Base-by-base conservation (phyloP, 2,329 filamentous ascomycete species). In the Orbilia brochopaga region DNA sequence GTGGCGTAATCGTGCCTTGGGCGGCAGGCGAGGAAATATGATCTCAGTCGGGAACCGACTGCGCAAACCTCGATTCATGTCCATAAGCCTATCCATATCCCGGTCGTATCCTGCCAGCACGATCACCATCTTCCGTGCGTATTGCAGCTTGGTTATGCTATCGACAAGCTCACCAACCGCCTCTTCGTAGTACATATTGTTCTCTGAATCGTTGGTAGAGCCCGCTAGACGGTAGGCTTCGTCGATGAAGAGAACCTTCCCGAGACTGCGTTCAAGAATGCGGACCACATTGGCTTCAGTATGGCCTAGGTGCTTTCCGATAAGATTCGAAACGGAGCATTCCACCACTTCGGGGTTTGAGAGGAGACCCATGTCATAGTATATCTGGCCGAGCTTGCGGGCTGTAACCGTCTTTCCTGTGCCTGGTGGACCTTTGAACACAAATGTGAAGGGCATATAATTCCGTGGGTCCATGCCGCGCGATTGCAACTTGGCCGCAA, bases 61-160 rank as follows among this genome's bases (percentile, higher is more conserved):
- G 0, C 83, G 84, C 19, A 91, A 79, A 0, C 88, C 88, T 0
- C 84, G 82, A 74, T 90, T 90, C 23, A 83, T 81, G 0, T 79
- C 79, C 79, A 90, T 82, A 0, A 91, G 81, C 0, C 80, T 79
- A 74, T 90, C 86, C 64, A 90, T 89, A 40, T 90, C 86, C 0
- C 82, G 74, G 10, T 86, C 84, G 73, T 87, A 87, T 0, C 85
- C 85, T 0, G 85, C 85, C 2, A 87, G 79, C 46, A 87, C 85
- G 37, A 83, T 79, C n/a, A 86, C 78, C 1, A 87, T 75, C 74
- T 85, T 86, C 24, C 80, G 75, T 0, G 78, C 77, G 74, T 81
- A 86, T 55, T 79, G 81, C 0, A 81, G 80, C 50, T 85, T 85
- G 1, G 83, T 85, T 0, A 82, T 75, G 0, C 78, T 80, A 70